phyloP scores from a whole-genome alignment of 148 eudicot species.

The Oxyria digyna region DNA sequence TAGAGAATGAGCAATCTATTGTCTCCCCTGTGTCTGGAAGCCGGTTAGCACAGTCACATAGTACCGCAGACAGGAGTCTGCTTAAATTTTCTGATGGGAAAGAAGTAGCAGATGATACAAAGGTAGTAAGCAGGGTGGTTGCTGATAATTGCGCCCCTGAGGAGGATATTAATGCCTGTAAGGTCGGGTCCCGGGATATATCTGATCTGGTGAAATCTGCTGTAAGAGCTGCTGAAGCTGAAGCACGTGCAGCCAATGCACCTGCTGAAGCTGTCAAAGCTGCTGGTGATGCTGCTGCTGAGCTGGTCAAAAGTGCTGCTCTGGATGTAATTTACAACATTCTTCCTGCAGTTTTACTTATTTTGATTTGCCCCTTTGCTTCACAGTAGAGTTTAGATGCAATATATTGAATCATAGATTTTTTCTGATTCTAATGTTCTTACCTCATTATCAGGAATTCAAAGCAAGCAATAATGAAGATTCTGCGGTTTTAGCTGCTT shows the following conservation, averaged over 20 bases:
- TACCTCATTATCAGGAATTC: slow-evolving; percentile 38
- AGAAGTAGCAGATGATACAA: slow-evolving; percentile 31
- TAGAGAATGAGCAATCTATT: slow-evolving; percentile 44
- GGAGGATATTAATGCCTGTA: slow-evolving; percentile 73
- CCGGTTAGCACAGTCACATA: slow-evolving; percentile 46
- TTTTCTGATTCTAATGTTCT: background rate
- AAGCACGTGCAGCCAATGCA: slow-evolving; percentile 82
- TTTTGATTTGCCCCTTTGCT: background rate
- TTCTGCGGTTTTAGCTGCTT: slow-evolving; percentile 82
- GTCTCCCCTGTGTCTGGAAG: slow-evolving; percentile 60
- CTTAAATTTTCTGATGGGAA: slow-evolving; percentile 33
- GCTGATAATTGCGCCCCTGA: slow-evolving; percentile 29
- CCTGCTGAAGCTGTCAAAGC: slow-evolving; percentile 79
- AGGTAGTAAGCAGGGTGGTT: slow-evolving; percentile 17
- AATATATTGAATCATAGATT: background rate
- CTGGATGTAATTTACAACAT: slow-evolving; percentile 41
- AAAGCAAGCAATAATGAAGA: slow-evolving; percentile 63
- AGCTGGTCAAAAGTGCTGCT: slow-evolving; percentile 87
- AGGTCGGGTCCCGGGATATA: slow-evolving; percentile 70
- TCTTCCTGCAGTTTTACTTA: background rate
- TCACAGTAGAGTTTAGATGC: background rate
- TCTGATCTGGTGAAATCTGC: slow-evolving; percentile 79
- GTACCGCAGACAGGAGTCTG: slow-evolving; percentile 33
- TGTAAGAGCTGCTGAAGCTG: slow-evolving; percentile 94
- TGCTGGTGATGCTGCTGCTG: slow-evolving; percentile 97